phyloP scores from a whole-genome alignment of 148 eudicot genomes.

The Silene conica region DNA sequence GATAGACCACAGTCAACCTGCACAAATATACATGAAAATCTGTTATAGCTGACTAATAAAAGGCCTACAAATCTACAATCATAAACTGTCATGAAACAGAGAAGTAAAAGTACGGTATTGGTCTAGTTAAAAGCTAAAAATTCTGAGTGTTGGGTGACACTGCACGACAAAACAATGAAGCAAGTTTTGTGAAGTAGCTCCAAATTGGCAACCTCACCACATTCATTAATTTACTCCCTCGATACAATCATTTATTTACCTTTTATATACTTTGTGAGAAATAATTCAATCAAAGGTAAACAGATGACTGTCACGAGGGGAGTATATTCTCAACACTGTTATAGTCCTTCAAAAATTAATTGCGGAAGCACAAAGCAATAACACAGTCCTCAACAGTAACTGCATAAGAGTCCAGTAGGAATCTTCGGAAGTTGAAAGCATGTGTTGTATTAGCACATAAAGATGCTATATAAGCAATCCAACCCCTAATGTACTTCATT shows the following conservation, averaged over 20 bases:
- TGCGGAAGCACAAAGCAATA: not conserved
- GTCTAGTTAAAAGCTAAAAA: not conserved
- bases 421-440: not conserved
- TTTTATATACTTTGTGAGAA: too few species aligned
- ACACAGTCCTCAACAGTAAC: not conserved
- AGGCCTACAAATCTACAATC: not conserved
- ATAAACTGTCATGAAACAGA: not conserved
- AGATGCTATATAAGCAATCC: not conserved
- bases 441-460: not conserved
- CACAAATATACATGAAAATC: conserved; percentile 21
- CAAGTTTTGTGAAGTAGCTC: not conserved
- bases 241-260: too few species aligned
- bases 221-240: not conserved
- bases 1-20: conserved; percentile 92
- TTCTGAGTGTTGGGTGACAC: not conserved
- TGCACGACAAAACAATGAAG: not conserved
- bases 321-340: not conserved
- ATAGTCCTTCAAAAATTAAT: not conserved
- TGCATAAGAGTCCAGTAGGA: not conserved
- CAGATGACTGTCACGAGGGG: too few species aligned
- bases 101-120: not conserved
- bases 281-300: too few species aligned
- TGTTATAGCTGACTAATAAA: not conserved
- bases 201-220: not conserved
- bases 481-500: too few species aligned